phyloP scores from a whole-genome alignment of 331 rosid genomes.

The Pyracantha coccinea region DNA sequence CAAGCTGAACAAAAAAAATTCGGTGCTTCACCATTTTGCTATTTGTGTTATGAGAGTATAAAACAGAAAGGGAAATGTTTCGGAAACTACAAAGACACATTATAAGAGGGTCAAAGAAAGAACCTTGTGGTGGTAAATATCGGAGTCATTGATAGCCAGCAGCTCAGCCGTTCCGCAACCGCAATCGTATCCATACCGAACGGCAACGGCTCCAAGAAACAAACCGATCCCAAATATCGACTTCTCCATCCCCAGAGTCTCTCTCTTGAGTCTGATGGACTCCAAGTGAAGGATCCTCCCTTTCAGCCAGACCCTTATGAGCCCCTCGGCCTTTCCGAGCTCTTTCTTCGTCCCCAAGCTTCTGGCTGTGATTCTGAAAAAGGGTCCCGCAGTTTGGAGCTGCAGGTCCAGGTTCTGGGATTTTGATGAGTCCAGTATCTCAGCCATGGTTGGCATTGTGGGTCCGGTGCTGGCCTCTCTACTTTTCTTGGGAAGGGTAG shows the following conservation, averaged over 20 bases:
- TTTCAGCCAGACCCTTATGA: constrained; percentile 51
- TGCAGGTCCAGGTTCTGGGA: constrained; percentile 55
- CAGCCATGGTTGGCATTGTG: constrained; percentile 55
- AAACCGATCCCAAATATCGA: constrained; percentile 87
- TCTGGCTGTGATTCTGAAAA: constrained; percentile 76
- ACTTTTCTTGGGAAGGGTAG: background rate
- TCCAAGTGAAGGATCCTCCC: constrained; percentile 79
- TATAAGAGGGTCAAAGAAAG: no score
- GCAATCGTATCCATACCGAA: constrained; percentile 65
- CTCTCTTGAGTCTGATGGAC: constrained; percentile 58
- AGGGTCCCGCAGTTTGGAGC: constrained; percentile 80
- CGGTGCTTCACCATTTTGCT: background rate
- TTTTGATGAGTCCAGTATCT: constrained; percentile 54
- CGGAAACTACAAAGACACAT: no score
- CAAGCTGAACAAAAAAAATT: constrained; percentile 33
- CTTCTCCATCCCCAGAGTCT: constrained; percentile 75
- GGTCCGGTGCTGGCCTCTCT: constrained; percentile 5
- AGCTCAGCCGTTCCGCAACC: constrained; percentile 65
- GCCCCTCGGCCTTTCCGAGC: constrained; percentile 76
- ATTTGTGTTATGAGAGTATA: no score
- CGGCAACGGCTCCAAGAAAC: constrained; percentile 82
- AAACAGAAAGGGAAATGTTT: no score
- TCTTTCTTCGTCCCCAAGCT: constrained; percentile 43
- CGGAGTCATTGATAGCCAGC: constrained; percentile 79
- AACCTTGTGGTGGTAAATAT: constrained; percentile 81